These are phyloP conservation scores for Globisporangium paddicum DNA, from an alignment of 352 stramenopile genomes.

Conservation along the genomic window DNA sequence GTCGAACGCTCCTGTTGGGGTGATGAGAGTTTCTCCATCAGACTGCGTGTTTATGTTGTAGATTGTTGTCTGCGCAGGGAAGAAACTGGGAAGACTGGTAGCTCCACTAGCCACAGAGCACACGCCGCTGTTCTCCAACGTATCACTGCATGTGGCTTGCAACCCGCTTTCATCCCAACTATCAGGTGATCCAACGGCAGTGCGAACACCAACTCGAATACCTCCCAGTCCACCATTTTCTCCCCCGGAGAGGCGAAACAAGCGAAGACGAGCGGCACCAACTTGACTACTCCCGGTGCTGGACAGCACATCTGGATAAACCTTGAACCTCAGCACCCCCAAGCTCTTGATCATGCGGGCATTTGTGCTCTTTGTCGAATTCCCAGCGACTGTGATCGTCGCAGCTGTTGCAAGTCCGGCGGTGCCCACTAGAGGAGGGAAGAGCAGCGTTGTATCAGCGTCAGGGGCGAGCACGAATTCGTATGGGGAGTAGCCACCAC, in stretches of 20 bases:
- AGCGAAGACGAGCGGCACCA: constrained; percentile 37
- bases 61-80: constrained; percentile 28
- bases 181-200: constrained; percentile 16
- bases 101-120: constrained; percentile 22
- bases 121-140: constrained; percentile 8
- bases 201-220: constrained; percentile 39
- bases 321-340: constrained; percentile 37
- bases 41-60: constrained; percentile 16
- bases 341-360: constrained; percentile 21
- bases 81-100: constrained; percentile 22
- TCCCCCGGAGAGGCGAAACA: constrained; percentile 53
- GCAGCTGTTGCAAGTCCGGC: constrained; percentile 8
- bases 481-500: constrained; percentile 27
- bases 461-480: constrained; percentile 26
- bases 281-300: constrained; percentile 47
- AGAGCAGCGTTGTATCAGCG: constrained; percentile 44
- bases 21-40: constrained; percentile 26
- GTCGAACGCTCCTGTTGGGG: constrained; percentile 32
- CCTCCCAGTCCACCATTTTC: constrained; percentile 63
- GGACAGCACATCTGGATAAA: constrained; percentile 21
- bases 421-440: constrained; percentile 13
- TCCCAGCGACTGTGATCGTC: constrained; percentile 34
- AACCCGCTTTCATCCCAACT: constrained; percentile 37
- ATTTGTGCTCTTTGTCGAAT: constrained; percentile 41
- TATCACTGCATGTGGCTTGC: constrained; percentile 5